phyloP scores from a whole-genome alignment of 2,329 filamentous ascomycete genomes.

The Pseudogymnoascus sp. region DNA sequence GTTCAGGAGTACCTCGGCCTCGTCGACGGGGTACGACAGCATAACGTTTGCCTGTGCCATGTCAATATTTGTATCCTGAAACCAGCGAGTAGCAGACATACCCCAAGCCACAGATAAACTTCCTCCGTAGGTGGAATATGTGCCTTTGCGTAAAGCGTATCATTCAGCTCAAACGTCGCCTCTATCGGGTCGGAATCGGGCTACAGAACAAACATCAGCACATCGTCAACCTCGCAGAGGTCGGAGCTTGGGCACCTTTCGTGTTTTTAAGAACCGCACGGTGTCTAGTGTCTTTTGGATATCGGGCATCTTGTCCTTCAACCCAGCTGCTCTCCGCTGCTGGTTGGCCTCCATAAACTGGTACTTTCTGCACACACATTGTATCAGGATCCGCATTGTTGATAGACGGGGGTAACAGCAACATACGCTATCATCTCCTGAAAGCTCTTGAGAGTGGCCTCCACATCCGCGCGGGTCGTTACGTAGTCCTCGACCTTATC shows the following conservation, averaged over 20 bases:
- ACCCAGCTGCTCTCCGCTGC: conserved; percentile 67
- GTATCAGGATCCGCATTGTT: not conserved
- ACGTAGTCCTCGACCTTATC: conserved; percentile 87
- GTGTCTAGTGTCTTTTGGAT: conserved; percentile 94
- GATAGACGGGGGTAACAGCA: not conserved
- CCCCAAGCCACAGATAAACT: conserved; percentile 95
- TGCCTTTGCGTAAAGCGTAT: conserved; percentile 88
- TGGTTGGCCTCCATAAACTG: conserved; percentile 98
- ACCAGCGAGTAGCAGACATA: conserved; percentile 33
- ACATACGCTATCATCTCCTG: conserved; percentile 86
- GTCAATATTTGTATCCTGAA: conserved; percentile 11
- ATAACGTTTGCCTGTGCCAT: conserved; percentile 76
- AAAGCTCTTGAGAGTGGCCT: conserved; percentile 71
- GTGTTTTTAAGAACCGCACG: conserved; percentile 71
- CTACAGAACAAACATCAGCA: conserved; percentile 15
- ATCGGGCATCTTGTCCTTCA: conserved; percentile 93
- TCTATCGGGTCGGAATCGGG: conserved; percentile 59
- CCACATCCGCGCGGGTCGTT: conserved; percentile 66
- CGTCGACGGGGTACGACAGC: conserved; percentile 84
- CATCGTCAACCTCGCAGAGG: conserved; percentile 10
- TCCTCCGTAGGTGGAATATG: conserved; percentile 74
- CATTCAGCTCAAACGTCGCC: conserved; percentile 92
- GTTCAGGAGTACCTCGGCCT: conserved; percentile 70
- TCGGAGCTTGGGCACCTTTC: conserved; percentile 46
- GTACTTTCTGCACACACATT: conserved; percentile 66